Percentiles rank a stretch among this genome's conserved stretches.
Conservation (phyloP, 2,329 filamentous ascomycete genomes). For the Laburnicola sp. region DNA sequence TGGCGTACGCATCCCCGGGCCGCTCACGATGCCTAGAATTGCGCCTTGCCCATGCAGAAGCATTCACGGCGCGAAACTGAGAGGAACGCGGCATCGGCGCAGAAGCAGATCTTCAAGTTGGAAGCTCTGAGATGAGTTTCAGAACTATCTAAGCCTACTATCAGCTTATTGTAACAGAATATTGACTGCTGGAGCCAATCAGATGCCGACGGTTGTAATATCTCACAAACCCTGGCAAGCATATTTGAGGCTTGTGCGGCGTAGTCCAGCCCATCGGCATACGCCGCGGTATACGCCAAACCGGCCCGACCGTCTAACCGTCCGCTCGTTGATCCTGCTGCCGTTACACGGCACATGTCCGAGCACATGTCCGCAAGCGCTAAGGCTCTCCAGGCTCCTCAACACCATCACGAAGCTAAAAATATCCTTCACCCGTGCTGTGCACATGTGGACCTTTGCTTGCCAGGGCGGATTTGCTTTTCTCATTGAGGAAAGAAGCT, state of each 20-base stretch:
- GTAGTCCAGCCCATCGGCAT: background rate
- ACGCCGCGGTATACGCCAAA: slow-evolving; percentile 8
- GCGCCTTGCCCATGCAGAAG: slow-evolving; percentile 5
- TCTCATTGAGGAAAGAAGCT: background rate
- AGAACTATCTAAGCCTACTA: slow-evolving; percentile 1
- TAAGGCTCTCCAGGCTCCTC: slow-evolving; percentile 17
- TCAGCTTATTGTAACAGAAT: background rate
- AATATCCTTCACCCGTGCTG: slow-evolving; percentile 3
- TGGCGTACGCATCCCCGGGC: background rate
- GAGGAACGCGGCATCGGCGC: too few relatives aligned
- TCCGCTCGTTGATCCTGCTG: slow-evolving; percentile 6
- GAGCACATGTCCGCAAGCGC: slow-evolving; percentile 13
- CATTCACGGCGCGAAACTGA: too few relatives aligned
- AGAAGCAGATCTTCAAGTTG: too few relatives aligned
- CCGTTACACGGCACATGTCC: slow-evolving; percentile 18
- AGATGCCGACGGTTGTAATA: background rate
- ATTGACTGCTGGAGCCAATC: background rate
- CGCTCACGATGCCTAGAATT: background rate
- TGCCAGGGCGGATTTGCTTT: slow-evolving; percentile 14
- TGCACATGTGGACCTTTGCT: slow-evolving; percentile 6
- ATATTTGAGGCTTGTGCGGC: slow-evolving; percentile 8
- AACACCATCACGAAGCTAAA: slow-evolving; percentile 6
- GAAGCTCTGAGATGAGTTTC: background rate
- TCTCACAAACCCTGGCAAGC: background rate
- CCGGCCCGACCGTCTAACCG: slow-evolving; percentile 1